These are phyloP conservation scores for Eimeria brunetti DNA, from an alignment of 169 alveolate species.

Conservation along the genomic window DNA sequence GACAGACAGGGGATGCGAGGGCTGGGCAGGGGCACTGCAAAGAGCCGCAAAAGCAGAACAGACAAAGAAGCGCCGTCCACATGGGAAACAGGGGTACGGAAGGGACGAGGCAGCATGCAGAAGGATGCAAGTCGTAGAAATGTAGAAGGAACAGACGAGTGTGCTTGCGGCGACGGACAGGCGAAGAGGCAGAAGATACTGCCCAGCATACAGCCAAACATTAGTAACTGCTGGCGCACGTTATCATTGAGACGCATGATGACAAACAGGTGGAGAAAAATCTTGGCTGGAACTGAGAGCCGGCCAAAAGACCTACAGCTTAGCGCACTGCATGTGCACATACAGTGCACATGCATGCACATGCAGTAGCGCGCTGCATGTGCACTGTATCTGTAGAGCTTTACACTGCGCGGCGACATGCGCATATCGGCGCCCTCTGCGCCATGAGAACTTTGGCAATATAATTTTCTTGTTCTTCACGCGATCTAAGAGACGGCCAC, in stretches of 20 bases:
- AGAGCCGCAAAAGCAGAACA: not conserved
- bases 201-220: not conserved
- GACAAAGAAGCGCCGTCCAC: not conserved
- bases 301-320: no score
- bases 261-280: not conserved
- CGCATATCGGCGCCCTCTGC: no score
- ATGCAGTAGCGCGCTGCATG: no score
- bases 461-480: no score
- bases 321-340: no score
- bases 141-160: not conserved
- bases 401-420: no score
- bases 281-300: not conserved
- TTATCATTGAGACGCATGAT: not conserved
- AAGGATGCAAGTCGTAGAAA: not conserved
- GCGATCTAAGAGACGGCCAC: no score
- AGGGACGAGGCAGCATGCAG: not conserved
- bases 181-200: not conserved
- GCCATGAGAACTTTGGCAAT: no score
- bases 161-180: not conserved
- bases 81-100: not conserved
- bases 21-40: not conserved
- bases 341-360: no score
- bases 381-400: no score
- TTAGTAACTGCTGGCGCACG: not conserved
- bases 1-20: not conserved